A percentile compares a stretch with the other conserved stretches of the same genome.
Evolutionary conservation across 768 basidiomycete species (phyloP).

Genomic region (Trichaptum fuscoviolaceum): DNA sequence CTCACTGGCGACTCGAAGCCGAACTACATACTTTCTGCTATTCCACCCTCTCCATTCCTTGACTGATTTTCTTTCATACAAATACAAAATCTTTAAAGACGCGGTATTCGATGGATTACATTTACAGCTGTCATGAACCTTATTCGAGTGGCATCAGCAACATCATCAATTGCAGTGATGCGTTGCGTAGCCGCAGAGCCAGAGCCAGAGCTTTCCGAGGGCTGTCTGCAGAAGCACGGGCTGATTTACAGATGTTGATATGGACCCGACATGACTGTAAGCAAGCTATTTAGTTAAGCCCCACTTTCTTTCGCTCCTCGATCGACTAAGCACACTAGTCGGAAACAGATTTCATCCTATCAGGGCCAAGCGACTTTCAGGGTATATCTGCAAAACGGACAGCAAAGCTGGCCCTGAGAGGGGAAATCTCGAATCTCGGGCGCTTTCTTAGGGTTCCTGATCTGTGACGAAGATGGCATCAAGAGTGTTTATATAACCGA

Average conservation of each 20-base stretch:
- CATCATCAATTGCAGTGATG: not conserved
- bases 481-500: not conserved
- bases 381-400: not conserved
- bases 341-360: not conserved
- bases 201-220: not conserved
- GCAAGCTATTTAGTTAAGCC: not conserved
- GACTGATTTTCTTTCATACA: no score
- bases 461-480: not conserved
- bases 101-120: no score
- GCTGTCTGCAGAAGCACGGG: not conserved
- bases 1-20: no score
- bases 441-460: not conserved
- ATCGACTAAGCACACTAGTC: not conserved
- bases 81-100: no score
- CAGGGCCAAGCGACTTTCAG: not conserved
- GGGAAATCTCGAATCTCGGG: not conserved
- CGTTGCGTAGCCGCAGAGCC: not conserved
- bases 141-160: not conserved
- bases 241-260: not conserved
- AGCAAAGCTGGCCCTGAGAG: not conserved
- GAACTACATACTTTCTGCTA: no score
- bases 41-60: no score
- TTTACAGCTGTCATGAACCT: not conserved
- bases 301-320: not conserved
- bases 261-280: not conserved